A percentile compares a stretch with the other conserved stretches of the same genome.
These are phyloP conservation scores for Microstegium vimineum DNA, from an alignment of 176 grass and related monocot genomes.

Conservation along the genomic window DNA sequence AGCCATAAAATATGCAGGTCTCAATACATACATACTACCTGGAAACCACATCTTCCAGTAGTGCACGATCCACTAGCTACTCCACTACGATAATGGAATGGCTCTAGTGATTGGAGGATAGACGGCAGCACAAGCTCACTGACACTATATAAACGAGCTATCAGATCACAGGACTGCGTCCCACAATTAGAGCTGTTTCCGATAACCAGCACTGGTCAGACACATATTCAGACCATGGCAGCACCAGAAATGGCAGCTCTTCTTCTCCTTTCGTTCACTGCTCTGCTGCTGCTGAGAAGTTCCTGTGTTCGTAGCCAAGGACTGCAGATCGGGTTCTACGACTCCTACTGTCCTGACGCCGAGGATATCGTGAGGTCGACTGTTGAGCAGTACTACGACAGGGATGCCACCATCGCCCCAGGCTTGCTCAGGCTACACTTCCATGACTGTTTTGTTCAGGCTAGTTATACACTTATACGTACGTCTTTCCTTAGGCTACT, in stretches of 20 bases:
- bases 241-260: slow-evolving; percentile 1
- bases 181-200: background rate
- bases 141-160: slow-evolving; percentile 27
- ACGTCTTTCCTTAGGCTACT: too few species aligned
- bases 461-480: background rate
- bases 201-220: background rate
- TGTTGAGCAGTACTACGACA: slow-evolving; percentile 61
- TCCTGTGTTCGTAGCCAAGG: slow-evolving; percentile 35
- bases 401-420: slow-evolving; percentile 55
- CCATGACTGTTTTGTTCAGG: slow-evolving; percentile 91
- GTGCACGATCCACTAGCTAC: slow-evolving; percentile 42
- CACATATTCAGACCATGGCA: background rate
- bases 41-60: slow-evolving; percentile 39
- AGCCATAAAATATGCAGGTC: slow-evolving; percentile 23
- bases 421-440: slow-evolving; percentile 80
- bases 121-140: background rate
- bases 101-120: background rate
- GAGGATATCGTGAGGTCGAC: slow-evolving; percentile 69
- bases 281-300: slow-evolving; percentile 1
- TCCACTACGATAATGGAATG: slow-evolving; percentile 26
- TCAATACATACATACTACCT: slow-evolving; percentile 20
- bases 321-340: slow-evolving; percentile 64
- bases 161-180: background rate
- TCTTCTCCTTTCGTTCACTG: slow-evolving; percentile 2
- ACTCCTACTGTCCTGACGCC: slow-evolving; percentile 42